Evolutionary conservation across 371 early-diverging fungal genomes (phyloP).

Genomic region (Haplosporangium sp.): DNA sequence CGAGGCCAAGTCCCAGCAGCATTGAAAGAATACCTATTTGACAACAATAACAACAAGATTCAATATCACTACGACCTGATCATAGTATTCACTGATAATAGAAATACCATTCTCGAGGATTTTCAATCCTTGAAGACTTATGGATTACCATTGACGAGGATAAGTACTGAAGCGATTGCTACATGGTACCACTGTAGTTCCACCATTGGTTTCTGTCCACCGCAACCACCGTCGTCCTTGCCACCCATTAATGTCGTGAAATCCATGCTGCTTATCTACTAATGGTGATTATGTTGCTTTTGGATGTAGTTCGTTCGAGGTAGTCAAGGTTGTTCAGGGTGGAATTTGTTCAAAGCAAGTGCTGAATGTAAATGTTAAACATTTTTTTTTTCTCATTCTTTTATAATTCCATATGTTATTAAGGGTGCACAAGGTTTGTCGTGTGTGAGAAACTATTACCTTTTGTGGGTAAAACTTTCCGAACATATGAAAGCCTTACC

Average conservation of each 20-base stretch:
- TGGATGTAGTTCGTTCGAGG: too few relatives aligned
- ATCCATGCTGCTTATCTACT: constrained; percentile 5
- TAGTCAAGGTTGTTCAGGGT: too few relatives aligned
- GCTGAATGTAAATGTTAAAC: too few relatives aligned
- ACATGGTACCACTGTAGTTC: constrained; percentile 62
- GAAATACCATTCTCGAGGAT: not conserved
- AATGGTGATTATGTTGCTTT: too few relatives aligned
- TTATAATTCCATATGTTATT: too few relatives aligned
- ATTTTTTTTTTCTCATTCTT: too few relatives aligned
- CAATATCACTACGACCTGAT: not conserved
- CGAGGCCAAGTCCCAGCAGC: constrained; percentile 67
- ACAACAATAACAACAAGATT: not conserved
- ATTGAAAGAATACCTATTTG: constrained; percentile 65
- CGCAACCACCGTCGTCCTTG: constrained; percentile 21
- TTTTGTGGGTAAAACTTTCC: too few relatives aligned
- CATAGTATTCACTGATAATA: not conserved
- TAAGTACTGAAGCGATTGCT: constrained; percentile 61
- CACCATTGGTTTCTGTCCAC: constrained; percentile 42
- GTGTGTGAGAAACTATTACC: too few relatives aligned
- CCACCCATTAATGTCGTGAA: constrained; percentile 1
- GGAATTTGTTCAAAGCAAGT: too few relatives aligned
- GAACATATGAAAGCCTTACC: too few relatives aligned
- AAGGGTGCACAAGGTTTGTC: too few relatives aligned
- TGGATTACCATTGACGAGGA: constrained; percentile 59
- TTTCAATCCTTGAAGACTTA: too few relatives aligned